Conservation (phyloP, 352 stramenopile genomes). For the Phytophthora foliorum region DNA sequence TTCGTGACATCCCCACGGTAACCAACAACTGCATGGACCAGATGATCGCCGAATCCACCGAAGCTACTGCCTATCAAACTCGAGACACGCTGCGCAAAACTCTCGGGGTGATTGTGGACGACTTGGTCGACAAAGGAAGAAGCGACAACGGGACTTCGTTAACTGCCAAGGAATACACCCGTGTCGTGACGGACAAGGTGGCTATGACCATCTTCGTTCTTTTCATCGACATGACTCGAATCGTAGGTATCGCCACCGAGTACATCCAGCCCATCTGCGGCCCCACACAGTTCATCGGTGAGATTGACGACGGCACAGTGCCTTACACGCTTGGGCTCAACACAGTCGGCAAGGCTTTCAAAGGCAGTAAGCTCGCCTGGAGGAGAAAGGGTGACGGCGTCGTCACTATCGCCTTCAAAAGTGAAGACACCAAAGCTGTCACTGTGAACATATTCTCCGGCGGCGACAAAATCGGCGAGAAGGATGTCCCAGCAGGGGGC, state of each 20-base stretch:
- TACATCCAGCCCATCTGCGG: constrained; percentile 25
- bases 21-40: constrained; percentile 29
- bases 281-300: constrained; percentile 21
- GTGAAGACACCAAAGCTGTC: constrained; percentile 9
- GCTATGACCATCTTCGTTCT: constrained; percentile 20
- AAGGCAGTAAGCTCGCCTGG: constrained; percentile 41
- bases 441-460: constrained; percentile 21
- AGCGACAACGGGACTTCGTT: constrained; percentile 19
- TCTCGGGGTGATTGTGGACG: constrained; percentile 15
- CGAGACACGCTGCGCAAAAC: constrained; percentile 25
- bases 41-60: constrained; percentile 17
- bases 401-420: constrained; percentile 46
- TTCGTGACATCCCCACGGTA: constrained; percentile 18
- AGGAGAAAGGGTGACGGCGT: constrained; percentile 43
- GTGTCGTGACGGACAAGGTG: constrained; percentile 10
- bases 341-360: constrained; percentile 47
- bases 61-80: constrained; percentile 17
- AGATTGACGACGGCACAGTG: constrained; percentile 46
- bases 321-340: constrained; percentile 46
- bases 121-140: constrained; percentile 12
- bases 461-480: constrained; percentile 33
- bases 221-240: constrained; percentile 22
- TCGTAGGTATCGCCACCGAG: constrained; percentile 14
- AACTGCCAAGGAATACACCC: constrained; percentile 8
- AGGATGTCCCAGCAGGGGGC: constrained; percentile 32